Percentiles rank a stretch among this genome's conserved stretches.
phyloP scores from a whole-genome alignment of 1,139 yeast genomes.

The Pneumocystis carinii region DNA sequence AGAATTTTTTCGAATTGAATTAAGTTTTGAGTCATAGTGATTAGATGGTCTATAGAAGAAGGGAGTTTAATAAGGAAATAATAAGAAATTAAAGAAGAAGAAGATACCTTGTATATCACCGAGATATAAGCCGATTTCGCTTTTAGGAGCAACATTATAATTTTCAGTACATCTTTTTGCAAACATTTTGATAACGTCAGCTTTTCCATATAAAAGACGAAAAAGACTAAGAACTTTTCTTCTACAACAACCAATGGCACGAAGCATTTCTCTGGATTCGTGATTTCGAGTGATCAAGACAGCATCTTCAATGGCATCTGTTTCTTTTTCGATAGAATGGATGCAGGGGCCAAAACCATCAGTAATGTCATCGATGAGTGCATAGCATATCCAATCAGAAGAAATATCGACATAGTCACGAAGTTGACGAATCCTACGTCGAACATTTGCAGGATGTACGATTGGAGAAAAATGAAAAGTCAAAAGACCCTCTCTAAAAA shows the following conservation, averaged over 20 bases:
- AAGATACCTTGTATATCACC: conserved; percentile 65
- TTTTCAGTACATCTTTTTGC: conserved; percentile 87
- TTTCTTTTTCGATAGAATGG: conserved; percentile 73
- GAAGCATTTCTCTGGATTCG: conserved; percentile 47
- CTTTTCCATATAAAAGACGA: conserved; percentile 82
- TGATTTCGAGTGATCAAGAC: conserved; percentile 45
- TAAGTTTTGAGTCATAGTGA: conserved; percentile 87
- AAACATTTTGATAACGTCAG: conserved; percentile 94
- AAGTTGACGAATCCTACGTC: conserved; percentile 81
- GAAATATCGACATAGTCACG: conserved; percentile 76
- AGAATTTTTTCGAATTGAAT: conserved; percentile 83
- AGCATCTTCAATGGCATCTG: conserved; percentile 82
- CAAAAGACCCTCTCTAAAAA: conserved; percentile 67
- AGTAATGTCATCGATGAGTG: conserved; percentile 82
- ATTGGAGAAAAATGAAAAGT: conserved; percentile 79
- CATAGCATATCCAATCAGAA: conserved; percentile 90
- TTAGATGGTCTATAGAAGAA: conserved; percentile 51
- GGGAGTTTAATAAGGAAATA: not conserved
- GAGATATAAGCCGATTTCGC: conserved; percentile 46
- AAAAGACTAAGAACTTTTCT: conserved; percentile 82
- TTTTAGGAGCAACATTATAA: conserved; percentile 28
- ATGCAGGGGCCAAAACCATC: conserved; percentile 89
- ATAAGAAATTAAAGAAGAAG: not conserved
- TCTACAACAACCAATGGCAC: conserved; percentile 75
- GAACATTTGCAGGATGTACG: conserved; percentile 68